Evolutionary conservation across 2,329 filamentous ascomycete species (phyloP).

Genomic region (Penicillium sp.): DNA sequence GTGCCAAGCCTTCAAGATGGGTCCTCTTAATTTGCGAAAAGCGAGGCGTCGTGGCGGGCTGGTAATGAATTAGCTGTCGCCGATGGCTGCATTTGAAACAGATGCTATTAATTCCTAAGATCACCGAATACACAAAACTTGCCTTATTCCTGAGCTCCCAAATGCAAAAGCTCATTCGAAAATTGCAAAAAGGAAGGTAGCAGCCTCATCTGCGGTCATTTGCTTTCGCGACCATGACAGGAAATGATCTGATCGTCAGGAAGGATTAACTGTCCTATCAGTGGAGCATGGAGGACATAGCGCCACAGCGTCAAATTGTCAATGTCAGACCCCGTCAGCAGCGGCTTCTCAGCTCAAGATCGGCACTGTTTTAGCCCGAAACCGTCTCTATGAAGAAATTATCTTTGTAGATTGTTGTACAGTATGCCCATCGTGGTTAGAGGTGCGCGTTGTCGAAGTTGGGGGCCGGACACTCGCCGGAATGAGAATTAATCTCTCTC

Average conservation of each 20-base stretch:
- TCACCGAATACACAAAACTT: neutral
- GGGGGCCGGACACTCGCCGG: neutral
- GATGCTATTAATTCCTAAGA: neutral
- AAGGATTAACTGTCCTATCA: neutral
- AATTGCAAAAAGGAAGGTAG: neutral
- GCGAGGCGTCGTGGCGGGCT: neutral
- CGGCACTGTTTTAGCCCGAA: neutral
- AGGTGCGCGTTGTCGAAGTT: neutral
- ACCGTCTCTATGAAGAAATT: neutral
- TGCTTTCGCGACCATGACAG: neutral
- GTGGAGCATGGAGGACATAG: neutral
- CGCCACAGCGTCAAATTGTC: neutral
- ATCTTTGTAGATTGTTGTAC: neutral
- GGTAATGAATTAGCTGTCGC: neutral
- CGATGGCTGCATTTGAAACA: neutral
- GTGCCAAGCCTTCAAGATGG: neutral
- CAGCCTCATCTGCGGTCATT: neutral
- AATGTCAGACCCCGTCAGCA: neutral
- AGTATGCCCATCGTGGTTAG: neutral
- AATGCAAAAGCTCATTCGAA: neutral
- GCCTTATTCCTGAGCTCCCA: too few relatives aligned
- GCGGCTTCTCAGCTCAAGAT: neutral
- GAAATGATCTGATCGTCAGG: neutral
- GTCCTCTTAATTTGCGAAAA: neutral
- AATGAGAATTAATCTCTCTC: neutral